Conservation (phyloP, 352 stramenopile species). For the Pythium apleroticum region DNA sequence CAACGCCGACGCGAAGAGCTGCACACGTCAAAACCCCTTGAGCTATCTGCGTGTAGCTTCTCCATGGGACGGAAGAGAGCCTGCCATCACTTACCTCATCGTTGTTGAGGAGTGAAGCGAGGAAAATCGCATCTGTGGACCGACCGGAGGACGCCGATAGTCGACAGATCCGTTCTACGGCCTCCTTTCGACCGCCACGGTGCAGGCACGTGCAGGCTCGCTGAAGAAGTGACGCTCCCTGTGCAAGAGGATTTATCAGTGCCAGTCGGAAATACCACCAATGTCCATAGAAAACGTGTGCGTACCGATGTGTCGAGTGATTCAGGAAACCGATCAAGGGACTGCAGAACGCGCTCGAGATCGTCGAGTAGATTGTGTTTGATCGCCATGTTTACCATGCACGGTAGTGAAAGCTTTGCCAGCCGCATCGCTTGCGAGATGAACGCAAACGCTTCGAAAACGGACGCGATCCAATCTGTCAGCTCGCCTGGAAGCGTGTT, state of each 20-base stretch:
- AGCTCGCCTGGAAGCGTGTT: constrained; percentile 40
- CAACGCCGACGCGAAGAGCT: constrained; percentile 26
- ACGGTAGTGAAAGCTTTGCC: constrained; percentile 33
- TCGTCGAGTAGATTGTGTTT: constrained; percentile 52
- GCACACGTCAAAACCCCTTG: not conserved
- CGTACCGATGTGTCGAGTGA: constrained; percentile 48
- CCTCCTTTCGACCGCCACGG: constrained; percentile 29
- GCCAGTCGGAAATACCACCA: too few relatives aligned
- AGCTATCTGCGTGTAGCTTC: not conserved
- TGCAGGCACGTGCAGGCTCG: constrained; percentile 44
- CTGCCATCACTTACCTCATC: constrained; percentile 28
- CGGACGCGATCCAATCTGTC: constrained; percentile 50
- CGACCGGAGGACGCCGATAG: constrained; percentile 26
- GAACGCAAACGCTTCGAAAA: constrained; percentile 73
- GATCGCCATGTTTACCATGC: constrained; percentile 71
- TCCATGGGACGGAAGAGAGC: not conserved
- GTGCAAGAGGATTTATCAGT: not conserved
- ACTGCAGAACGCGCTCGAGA: constrained; percentile 35
- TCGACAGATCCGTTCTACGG: constrained; percentile 29
- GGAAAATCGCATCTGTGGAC: constrained; percentile 49
- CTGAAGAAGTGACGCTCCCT: constrained; percentile 68
- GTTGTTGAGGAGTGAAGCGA: constrained; percentile 50
- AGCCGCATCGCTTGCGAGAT: constrained; percentile 38
- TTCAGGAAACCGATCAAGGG: constrained; percentile 21
- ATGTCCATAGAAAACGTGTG: too few relatives aligned